Percentiles rank a stretch among this genome's conserved stretches.
These are phyloP conservation scores for Secale cereale DNA, from an alignment of 176 grass and related monocot genomes.

Conservation along the genomic window DNA sequence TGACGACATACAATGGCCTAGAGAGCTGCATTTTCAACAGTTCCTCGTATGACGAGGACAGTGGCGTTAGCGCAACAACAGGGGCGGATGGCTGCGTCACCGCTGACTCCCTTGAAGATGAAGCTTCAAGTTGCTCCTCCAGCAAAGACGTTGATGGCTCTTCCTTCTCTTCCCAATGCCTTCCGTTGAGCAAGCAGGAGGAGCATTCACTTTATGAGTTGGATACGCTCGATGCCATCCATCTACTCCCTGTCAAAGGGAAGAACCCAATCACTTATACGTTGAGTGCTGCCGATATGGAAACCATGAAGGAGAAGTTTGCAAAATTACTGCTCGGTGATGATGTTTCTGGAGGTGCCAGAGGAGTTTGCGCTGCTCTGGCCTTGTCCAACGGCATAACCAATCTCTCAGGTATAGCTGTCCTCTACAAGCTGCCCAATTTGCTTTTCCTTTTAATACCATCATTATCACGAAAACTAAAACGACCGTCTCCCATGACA, in stretches of 20 bases:
- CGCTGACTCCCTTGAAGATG: slow-evolving; percentile 78
- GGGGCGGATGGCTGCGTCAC: slow-evolving; percentile 57
- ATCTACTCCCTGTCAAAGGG: slow-evolving; percentile 61
- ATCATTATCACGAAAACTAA: slow-evolving; percentile 16
- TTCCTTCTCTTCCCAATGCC: slow-evolving; percentile 72
- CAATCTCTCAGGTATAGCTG: slow-evolving; percentile 77
- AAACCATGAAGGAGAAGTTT: slow-evolving; percentile 90
- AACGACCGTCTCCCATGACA: slow-evolving; percentile 20
- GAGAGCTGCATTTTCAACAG: slow-evolving; percentile 82
- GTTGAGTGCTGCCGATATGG: slow-evolving; percentile 71
- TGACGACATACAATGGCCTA: slow-evolving; percentile 81
- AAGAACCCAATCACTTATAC: slow-evolving; percentile 63
- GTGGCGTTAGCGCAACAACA: slow-evolving; percentile 52
- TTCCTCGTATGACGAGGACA: slow-evolving; percentile 73
- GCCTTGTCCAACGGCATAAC: slow-evolving; percentile 84
- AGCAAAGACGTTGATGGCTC: slow-evolving; percentile 69
- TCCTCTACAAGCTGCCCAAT: background rate
- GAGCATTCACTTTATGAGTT: slow-evolving; percentile 56
- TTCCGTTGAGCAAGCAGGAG: slow-evolving; percentile 51
- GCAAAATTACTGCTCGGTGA: slow-evolving; percentile 84
- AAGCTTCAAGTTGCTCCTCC: slow-evolving; percentile 86
- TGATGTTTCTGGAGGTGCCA: slow-evolving; percentile 76
- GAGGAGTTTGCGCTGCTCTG: slow-evolving; percentile 71
- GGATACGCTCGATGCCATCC: slow-evolving; percentile 44
- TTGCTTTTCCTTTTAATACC: background rate